A percentile compares a stretch with the other conserved stretches of the same genome.
phyloP scores from a whole-genome alignment of 2,329 filamentous ascomycete species.

The Fusarium tricinctum region DNA sequence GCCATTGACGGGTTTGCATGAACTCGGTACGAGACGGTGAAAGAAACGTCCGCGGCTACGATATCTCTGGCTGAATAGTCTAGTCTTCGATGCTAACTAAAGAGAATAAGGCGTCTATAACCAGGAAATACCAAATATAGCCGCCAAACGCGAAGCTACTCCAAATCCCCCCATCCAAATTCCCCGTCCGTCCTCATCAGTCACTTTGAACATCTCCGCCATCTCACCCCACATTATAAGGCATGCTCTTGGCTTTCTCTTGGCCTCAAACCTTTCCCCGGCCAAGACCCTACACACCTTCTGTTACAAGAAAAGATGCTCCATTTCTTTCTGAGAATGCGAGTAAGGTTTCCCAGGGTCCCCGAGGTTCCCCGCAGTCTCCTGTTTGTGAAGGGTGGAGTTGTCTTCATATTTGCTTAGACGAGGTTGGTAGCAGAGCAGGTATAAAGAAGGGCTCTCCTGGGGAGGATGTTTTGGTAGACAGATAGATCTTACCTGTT shows the following conservation, averaged over 20 bases:
- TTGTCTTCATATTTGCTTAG: neutral
- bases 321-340: neutral
- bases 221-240: slow-evolving; percentile 13
- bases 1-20: no score
- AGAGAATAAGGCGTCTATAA: no score
- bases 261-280: neutral
- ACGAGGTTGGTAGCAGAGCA: neutral
- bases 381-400: slow-evolving; percentile 22
- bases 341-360: slow-evolving; percentile 9
- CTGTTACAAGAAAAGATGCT: slow-evolving; percentile 19
- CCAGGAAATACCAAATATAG: neutral
- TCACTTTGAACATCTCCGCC: neutral
- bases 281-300: slow-evolving; percentile 37
- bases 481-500: neutral
- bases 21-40: no score
- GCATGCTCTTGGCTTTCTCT: slow-evolving; percentile 28
- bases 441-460: slow-evolving; percentile 14
- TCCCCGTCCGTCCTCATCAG: no score
- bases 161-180: neutral
- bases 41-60: no score
- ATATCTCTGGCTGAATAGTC: neutral
- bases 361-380: slow-evolving; percentile 26
- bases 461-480: neutral
- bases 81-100: neutral
- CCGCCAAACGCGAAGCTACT: neutral